Conservation (phyloP, 2,329 filamentous ascomycete species). For the Colletotrichum scovillei region DNA sequence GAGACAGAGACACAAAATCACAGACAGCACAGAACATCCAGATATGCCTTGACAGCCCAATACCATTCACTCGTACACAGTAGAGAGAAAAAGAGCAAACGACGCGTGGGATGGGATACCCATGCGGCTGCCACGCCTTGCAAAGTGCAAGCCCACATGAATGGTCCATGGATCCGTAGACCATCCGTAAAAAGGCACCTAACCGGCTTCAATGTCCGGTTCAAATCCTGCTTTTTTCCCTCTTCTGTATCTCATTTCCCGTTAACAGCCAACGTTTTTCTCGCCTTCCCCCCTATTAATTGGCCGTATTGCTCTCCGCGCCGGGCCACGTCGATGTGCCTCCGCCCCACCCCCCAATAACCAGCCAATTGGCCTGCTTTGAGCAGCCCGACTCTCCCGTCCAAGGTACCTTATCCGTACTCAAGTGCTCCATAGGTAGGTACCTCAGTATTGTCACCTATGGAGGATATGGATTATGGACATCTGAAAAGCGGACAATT, state of each 20-base stretch:
- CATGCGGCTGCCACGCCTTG: background rate
- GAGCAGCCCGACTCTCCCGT: background rate
- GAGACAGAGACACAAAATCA: background rate
- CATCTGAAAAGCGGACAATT: background rate
- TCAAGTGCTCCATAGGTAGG: too few relatives aligned
- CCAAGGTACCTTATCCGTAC: too few relatives aligned
- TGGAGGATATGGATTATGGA: too few relatives aligned
- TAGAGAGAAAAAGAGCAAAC: background rate
- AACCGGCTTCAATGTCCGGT: background rate
- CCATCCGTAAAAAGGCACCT: background rate
- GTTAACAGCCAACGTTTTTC: background rate
- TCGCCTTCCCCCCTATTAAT: background rate
- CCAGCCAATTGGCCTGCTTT: background rate
- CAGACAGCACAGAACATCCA: background rate
- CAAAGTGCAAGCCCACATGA: background rate
- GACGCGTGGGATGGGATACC: background rate
- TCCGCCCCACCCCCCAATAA: background rate
- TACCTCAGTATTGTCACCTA: too few relatives aligned
- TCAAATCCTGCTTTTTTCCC: slow-evolving; percentile 15
- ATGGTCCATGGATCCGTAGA: background rate
- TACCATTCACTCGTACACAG: background rate
- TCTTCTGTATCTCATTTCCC: slow-evolving; percentile 14
- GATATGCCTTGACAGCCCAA: background rate
- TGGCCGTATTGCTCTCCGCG: background rate
- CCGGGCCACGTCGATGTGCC: background rate